Conservation (phyloP, 345 rosid species). For the Fremontodendron californicum region DNA sequence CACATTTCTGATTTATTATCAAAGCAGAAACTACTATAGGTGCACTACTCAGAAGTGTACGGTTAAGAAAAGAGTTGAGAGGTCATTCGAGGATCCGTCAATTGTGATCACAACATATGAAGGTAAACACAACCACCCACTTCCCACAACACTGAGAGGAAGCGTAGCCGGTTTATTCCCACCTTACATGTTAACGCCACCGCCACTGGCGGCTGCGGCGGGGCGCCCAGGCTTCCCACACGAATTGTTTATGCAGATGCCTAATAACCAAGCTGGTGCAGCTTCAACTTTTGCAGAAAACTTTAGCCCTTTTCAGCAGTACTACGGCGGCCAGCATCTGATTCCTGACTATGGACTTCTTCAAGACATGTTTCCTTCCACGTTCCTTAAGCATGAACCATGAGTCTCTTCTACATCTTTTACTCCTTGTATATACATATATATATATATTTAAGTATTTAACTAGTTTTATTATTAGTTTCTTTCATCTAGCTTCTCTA, state of each 20-base stretch:
- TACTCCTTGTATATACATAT: not conserved
- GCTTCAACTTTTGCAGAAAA: slow-evolving; percentile 29
- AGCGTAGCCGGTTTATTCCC: slow-evolving; percentile 39
- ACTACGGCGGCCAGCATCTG: slow-evolving; percentile 32
- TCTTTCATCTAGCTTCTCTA: not conserved
- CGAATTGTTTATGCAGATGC: slow-evolving; percentile 35
- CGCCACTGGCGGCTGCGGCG: slow-evolving; percentile 15
- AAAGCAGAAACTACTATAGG: slow-evolving; percentile 65
- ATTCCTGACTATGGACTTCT: slow-evolving; percentile 65
- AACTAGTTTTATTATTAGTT: not conserved
- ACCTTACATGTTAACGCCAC: slow-evolving; percentile 28
- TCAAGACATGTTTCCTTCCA: slow-evolving; percentile 71
- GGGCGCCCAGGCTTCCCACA: slow-evolving; percentile 32
- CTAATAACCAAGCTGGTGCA: slow-evolving; percentile 15
- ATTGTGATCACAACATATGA: slow-evolving; percentile 83
- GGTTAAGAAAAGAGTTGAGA: no score
- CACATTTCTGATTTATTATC: not conserved
- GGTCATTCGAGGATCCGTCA: no score
- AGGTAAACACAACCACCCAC: slow-evolving; percentile 77
- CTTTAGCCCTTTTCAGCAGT: slow-evolving; percentile 23
- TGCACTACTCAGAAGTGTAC: no score
- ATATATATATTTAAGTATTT: no score
- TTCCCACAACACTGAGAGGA: slow-evolving; percentile 67
- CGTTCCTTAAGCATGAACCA: slow-evolving; percentile 55
- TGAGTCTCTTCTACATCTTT: not conserved